phyloP scores from a whole-genome alignment of 768 basidiomycete species.

The Leucogyrophana mollusca region DNA sequence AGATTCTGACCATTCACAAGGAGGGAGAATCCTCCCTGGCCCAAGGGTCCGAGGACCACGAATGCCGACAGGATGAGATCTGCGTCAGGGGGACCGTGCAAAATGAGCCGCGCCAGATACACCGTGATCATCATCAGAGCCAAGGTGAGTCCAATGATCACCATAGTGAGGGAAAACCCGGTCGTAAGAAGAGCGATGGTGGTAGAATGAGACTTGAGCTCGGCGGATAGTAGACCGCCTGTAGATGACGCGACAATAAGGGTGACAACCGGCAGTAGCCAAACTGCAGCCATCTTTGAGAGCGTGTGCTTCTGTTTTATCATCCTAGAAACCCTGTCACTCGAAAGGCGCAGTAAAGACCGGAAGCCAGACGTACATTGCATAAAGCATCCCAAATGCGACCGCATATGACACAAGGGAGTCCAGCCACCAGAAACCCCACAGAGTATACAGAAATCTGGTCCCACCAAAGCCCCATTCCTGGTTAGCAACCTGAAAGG shows the following conservation, averaged over 20 bases:
- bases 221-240: constrained; percentile 43
- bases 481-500: constrained; percentile 29
- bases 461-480: constrained; percentile 35
- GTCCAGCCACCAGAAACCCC: constrained; percentile 56
- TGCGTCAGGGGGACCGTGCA: constrained; percentile 39
- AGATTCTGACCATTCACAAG: constrained; percentile 40
- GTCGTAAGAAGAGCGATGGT: constrained; percentile 42
- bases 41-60: constrained; percentile 51
- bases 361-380: constrained; percentile 34
- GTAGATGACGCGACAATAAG: constrained; percentile 53
- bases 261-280: constrained; percentile 53
- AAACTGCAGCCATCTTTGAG: constrained; percentile 40
- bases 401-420: constrained; percentile 37
- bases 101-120: constrained; percentile 44
- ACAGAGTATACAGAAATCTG: constrained; percentile 38
- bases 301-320: constrained; percentile 40
- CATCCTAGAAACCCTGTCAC: constrained; percentile 34
- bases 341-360: neutral
- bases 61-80: constrained; percentile 43
- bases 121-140: constrained; percentile 49
- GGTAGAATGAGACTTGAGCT: constrained; percentile 35
- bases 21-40: constrained; percentile 49
- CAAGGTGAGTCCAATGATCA: constrained; percentile 44
- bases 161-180: constrained; percentile 41
- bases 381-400: constrained; percentile 49